Conservation (phyloP, 371 early-diverging fungal genomes). For the Mortierella sp. region DNA sequence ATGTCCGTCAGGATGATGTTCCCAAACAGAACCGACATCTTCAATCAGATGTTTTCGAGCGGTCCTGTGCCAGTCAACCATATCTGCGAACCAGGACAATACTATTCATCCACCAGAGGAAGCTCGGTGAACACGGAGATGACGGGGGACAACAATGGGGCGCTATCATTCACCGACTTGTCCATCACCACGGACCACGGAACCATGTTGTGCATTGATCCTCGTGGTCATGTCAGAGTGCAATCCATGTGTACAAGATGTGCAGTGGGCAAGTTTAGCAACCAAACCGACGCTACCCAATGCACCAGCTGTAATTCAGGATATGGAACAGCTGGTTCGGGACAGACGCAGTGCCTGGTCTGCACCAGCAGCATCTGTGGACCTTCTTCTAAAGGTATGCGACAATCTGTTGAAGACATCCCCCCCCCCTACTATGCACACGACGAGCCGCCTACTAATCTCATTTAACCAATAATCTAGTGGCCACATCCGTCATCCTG, state of each 20-base stretch:
- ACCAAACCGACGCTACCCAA: slow-evolving; percentile 22
- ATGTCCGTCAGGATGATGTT: slow-evolving; percentile 44
- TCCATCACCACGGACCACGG: slow-evolving; percentile 2
- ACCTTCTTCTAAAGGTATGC: slow-evolving; percentile 11
- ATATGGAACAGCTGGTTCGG: slow-evolving; percentile 22
- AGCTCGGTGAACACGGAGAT: neutral
- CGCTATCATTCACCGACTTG: neutral
- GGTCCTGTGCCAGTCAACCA: slow-evolving; percentile 30
- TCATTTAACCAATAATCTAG: slow-evolving; percentile 1
- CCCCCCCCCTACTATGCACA: neutral
- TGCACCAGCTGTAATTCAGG: slow-evolving; percentile 26
- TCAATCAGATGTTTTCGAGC: slow-evolving; percentile 23
- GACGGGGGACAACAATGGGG: neutral
- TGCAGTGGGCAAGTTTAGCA: slow-evolving; percentile 40
- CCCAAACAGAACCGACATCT: slow-evolving; percentile 24
- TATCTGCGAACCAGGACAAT: slow-evolving; percentile 36
- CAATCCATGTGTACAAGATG: slow-evolving; percentile 54
- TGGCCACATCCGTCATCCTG: slow-evolving; percentile 30
- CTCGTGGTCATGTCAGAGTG: slow-evolving; percentile 32
- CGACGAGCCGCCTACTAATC: no score
- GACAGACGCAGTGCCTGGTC: slow-evolving; percentile 24
- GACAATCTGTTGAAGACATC: neutral
- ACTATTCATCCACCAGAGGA: slow-evolving; percentile 21
- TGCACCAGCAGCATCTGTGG: slow-evolving; percentile 23
- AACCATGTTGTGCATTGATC: slow-evolving; percentile 55